Evolutionary conservation across 2,329 filamentous ascomycete species (phyloP).

Genomic region (Aspergillus sp.): DNA sequence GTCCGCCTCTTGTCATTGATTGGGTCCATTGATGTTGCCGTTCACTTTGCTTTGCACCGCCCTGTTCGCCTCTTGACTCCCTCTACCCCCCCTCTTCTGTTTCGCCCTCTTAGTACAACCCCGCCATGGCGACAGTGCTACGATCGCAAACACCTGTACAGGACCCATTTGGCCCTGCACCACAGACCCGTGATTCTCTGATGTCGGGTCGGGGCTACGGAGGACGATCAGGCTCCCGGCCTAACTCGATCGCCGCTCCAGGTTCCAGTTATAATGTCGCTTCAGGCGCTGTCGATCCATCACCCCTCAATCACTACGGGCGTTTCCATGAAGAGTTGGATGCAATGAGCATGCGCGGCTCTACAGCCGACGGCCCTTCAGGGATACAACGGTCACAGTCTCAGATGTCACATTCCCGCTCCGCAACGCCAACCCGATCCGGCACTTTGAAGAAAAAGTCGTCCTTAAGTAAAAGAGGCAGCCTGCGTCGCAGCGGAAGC

Average conservation of each 20-base stretch:
- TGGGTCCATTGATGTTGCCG: constrained; percentile 13
- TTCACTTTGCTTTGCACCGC: constrained; percentile 19
- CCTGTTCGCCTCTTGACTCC: constrained; percentile 7
- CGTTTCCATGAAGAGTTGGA: constrained; percentile 43
- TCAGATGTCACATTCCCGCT: constrained; percentile 43
- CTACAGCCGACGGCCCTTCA: constrained; percentile 30
- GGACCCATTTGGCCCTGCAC: constrained; percentile 35
- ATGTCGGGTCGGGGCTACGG: constrained; percentile 35
- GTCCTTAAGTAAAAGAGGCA: constrained; percentile 71
- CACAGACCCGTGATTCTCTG: constrained; percentile 30
- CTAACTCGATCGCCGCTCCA: constrained; percentile 41
- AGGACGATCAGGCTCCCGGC: constrained; percentile 35
- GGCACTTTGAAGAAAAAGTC: constrained; percentile 88
- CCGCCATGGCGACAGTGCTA: constrained; percentile 38
- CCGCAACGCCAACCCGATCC: constrained; percentile 47
- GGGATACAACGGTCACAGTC: constrained; percentile 42
- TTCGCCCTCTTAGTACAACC: constrained; percentile 16
- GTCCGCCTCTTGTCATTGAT: constrained; percentile 7
- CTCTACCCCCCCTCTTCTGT: constrained; percentile 14
- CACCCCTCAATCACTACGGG: constrained; percentile 34
- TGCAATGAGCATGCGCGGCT: constrained; percentile 35
- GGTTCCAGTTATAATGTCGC: constrained; percentile 37
- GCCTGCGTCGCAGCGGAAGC: constrained; percentile 77
- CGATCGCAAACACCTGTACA: constrained; percentile 42
- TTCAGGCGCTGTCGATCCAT: constrained; percentile 33